phyloP scores from a whole-genome alignment of 2,329 filamentous ascomycete species.

The Alternaria triticina region DNA sequence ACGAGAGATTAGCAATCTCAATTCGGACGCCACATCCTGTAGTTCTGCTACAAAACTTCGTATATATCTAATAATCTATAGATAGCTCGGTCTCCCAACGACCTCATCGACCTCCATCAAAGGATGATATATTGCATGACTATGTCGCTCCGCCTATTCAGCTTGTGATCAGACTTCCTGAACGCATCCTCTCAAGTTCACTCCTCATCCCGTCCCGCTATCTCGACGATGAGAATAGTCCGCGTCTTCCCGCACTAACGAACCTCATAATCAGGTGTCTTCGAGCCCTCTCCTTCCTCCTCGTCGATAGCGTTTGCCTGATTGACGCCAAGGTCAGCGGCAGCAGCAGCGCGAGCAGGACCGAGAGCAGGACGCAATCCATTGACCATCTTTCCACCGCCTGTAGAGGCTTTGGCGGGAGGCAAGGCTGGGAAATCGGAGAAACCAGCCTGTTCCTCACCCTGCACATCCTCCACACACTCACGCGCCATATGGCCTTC shows the following conservation, averaged over 20 bases:
- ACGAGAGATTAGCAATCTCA: not conserved
- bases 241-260: slow-evolving; percentile 19
- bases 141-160: not conserved
- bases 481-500: slow-evolving; percentile 17
- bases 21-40: not conserved
- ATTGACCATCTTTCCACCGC: not conserved
- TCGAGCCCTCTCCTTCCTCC: slow-evolving; percentile 19
- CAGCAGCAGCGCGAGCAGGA: not conserved
- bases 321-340: slow-evolving; percentile 4
- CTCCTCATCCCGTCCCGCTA: not conserved
- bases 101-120: not conserved
- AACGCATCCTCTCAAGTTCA: not conserved
- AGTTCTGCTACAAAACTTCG: not conserved
- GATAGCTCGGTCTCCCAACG: not conserved
- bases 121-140: not conserved
- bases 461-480: not conserved
- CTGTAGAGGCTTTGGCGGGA: not conserved
- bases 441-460: not conserved
- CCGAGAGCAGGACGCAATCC: not conserved
- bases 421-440: not conserved
- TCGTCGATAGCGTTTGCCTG: slow-evolving; percentile 1
- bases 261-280: slow-evolving; percentile 23
- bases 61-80: not conserved
- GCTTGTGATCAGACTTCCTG: not conserved
- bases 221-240: slow-evolving; percentile 16